These are phyloP conservation scores for Cairneyella variabilis DNA, from an alignment of 495 filamentous ascomycete species.

Conservation along the genomic window DNA sequence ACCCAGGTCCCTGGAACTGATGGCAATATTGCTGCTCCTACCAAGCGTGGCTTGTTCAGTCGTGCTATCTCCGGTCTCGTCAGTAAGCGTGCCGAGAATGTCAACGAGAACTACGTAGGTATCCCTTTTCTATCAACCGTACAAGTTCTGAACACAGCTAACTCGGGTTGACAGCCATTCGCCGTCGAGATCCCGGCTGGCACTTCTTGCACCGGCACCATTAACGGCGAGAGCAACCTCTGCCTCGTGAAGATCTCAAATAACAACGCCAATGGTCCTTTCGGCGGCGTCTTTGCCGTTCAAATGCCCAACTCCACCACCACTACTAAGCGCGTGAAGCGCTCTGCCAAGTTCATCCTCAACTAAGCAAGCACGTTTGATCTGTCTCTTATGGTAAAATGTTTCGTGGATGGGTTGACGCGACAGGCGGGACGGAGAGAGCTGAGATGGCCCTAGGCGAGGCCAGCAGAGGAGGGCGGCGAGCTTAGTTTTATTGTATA, in stretches of 20 bases:
- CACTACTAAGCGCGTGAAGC: too few relatives aligned
- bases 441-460: too few relatives aligned
- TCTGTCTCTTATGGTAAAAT: too few relatives aligned
- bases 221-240: conserved; percentile 45
- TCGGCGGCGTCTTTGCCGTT: conserved; percentile 51
- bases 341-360: too few relatives aligned
- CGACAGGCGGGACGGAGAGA: too few relatives aligned
- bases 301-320: conserved; percentile 35
- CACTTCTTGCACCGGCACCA: conserved; percentile 47
- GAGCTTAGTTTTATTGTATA: too few relatives aligned
- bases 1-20: conserved; percentile 10
- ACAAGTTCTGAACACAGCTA: not conserved
- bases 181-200: conserved; percentile 40
- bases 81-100: conserved; percentile 1
- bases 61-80: not conserved
- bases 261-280: conserved; percentile 43
- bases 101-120: conserved; percentile 12
- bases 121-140: not conserved
- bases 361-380: too few relatives aligned
- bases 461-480: too few relatives aligned
- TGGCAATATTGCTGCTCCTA: conserved; percentile 5
- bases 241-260: conserved; percentile 52
- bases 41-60: not conserved
- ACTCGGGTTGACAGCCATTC: conserved; percentile 18
- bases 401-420: too few relatives aligned